Percentiles rank a stretch among this genome's conserved stretches.
Conservation (phyloP, 768 basidiomycete species). For the Hypholoma sublateritium region DNA sequence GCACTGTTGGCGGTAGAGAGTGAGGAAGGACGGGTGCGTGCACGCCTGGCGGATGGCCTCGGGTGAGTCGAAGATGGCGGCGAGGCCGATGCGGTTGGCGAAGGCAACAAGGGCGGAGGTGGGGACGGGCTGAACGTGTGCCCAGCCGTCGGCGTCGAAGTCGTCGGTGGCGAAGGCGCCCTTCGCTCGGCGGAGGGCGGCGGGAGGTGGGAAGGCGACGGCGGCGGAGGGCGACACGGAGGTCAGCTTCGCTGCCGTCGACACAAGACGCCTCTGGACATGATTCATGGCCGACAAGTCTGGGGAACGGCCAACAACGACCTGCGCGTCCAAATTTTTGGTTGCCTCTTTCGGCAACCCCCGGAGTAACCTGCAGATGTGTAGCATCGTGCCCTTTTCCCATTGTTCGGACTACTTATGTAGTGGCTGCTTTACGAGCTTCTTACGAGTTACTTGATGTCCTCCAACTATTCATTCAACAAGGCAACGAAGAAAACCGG, state of each 20-base stretch:
- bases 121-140: constrained; percentile 68
- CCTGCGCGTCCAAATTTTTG: constrained; percentile 24
- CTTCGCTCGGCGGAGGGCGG: constrained; percentile 34
- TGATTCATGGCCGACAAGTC: constrained; percentile 49
- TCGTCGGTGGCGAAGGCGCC: constrained; percentile 32
- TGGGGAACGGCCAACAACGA: constrained; percentile 9
- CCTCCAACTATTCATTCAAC: no score
- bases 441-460: no score
- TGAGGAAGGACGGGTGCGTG: constrained; percentile 73
- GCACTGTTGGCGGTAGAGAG: constrained; percentile 54
- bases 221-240: constrained; percentile 59
- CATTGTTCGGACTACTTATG: no score
- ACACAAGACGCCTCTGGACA: constrained; percentile 53
- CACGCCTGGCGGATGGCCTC: constrained; percentile 70
- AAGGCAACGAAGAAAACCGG: no score
- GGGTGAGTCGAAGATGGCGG: constrained; percentile 49
- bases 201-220: constrained; percentile 61
- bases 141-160: constrained; percentile 72
- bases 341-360: constrained; percentile 28
- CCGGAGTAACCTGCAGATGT: constrained; percentile 13
- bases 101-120: constrained; percentile 73
- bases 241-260: constrained; percentile 45
- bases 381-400: no score
- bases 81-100: constrained; percentile 73
- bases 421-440: no score